These are phyloP conservation scores for Fragaria ananassa DNA, from an alignment of 306 rosid genomes.

Conservation along the genomic window DNA sequence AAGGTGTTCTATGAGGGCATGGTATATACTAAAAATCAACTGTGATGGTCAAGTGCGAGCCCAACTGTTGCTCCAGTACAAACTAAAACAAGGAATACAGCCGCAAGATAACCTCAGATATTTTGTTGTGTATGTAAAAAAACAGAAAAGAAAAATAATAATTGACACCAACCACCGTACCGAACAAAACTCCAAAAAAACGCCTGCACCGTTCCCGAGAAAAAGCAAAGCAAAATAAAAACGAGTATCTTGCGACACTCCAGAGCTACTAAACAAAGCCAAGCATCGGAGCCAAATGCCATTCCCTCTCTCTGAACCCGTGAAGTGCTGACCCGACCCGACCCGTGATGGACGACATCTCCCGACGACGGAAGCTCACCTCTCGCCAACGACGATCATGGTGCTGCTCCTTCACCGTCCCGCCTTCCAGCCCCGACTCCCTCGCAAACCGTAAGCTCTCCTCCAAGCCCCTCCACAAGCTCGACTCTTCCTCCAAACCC, in stretches of 20 bases:
- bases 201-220: background rate
- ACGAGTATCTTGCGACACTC: background rate
- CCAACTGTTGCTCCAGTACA: too few relatives aligned
- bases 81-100: too few relatives aligned
- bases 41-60: too few relatives aligned
- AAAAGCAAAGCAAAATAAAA: background rate
- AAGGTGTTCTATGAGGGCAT: too few relatives aligned
- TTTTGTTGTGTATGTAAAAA: too few relatives aligned
- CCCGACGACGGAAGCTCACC: conserved; percentile 35
- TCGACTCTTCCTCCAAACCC: conserved; percentile 28
- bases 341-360: conserved; percentile 40
- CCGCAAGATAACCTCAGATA: too few relatives aligned
- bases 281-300: too few relatives aligned
- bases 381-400: conserved; percentile 52
- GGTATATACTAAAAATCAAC: too few relatives aligned
- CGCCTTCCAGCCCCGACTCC: conserved; percentile 85
- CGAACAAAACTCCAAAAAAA: conserved; percentile 1
- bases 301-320: background rate
- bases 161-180: background rate
- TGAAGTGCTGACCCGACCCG: background rate
- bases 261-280: background rate
- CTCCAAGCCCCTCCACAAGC: conserved; percentile 35
- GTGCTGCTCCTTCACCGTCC: conserved; percentile 81
- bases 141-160: background rate
- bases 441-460: conserved; percentile 14